Percentiles rank a stretch among this genome's conserved stretches.
These are phyloP conservation scores for Batkoa obscura DNA, from an alignment of 371 early-diverging fungal genomes.

Conservation along the genomic window DNA sequence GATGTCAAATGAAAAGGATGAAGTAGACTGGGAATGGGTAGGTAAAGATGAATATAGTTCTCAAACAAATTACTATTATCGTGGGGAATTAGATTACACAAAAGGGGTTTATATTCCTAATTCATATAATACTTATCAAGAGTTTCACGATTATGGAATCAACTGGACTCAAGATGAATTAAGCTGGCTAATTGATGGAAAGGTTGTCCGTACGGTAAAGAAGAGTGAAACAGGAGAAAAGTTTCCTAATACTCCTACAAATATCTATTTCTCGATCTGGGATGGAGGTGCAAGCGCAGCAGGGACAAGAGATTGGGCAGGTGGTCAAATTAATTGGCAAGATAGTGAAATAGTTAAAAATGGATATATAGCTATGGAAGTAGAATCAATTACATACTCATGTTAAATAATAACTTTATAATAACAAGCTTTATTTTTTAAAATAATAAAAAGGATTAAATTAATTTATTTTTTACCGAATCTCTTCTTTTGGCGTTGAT, in stretches of 20 bases:
- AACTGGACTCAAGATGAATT: slow-evolving; percentile 33
- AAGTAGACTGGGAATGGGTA: slow-evolving; percentile 8
- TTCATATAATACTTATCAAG: slow-evolving; percentile 11
- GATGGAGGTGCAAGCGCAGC: slow-evolving; percentile 33
- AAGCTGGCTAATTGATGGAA: slow-evolving; percentile 30
- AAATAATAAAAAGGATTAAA: no score
- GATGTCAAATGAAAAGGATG: slow-evolving; percentile 12
- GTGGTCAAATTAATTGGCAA: slow-evolving; percentile 35
- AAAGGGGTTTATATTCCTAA: background rate
- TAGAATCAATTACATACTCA: background rate
- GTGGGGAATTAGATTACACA: slow-evolving; percentile 5
- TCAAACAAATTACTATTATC: slow-evolving; percentile 7
- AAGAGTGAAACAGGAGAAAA: slow-evolving; percentile 12
- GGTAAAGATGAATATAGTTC: background rate
- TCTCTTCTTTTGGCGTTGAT: background rate
- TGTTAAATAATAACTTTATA: no score
- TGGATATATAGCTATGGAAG: background rate
- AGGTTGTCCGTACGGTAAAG: slow-evolving; percentile 20
- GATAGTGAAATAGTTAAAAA: slow-evolving; percentile 3
- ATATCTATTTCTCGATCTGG: slow-evolving; percentile 44
- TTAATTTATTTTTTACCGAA: no score
- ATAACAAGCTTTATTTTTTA: no score
- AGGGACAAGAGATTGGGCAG: slow-evolving; percentile 47
- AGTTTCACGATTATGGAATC: slow-evolving; percentile 23
- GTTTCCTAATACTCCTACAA: slow-evolving; percentile 30